These are phyloP conservation scores for Solanum chiquidenum DNA, from an alignment of 257 asterid species.

Conservation along the genomic window DNA sequence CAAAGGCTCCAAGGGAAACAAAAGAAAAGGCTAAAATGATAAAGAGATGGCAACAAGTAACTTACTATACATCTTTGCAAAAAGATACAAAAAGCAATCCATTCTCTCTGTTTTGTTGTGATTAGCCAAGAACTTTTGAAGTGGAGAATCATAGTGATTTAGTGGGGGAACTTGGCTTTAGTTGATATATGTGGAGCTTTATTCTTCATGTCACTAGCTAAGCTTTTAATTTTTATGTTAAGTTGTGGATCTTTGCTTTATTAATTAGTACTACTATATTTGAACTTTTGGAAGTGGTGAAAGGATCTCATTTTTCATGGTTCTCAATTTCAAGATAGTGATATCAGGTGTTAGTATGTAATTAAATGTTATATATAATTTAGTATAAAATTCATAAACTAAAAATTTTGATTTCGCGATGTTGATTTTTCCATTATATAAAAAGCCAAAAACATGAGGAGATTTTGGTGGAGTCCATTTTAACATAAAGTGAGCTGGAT, in stretches of 20 bases:
- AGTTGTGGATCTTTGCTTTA: constrained; percentile 1
- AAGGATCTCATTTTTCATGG: neutral
- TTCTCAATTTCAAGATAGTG: neutral
- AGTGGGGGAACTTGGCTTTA: neutral
- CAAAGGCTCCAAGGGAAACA: neutral
- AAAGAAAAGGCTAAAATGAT: neutral
- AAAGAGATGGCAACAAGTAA: neutral
- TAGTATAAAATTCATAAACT: too few species aligned
- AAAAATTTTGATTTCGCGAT: neutral
- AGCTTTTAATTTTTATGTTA: neutral
- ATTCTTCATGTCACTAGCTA: constrained; percentile 12
- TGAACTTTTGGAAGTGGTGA: neutral
- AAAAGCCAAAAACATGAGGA: neutral
- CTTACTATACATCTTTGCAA: neutral
- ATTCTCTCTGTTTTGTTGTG: neutral
- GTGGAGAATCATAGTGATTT: neutral
- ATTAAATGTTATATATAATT: too few species aligned
- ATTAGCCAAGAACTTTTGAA: neutral
- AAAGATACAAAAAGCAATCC: neutral
- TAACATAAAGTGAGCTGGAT: constrained; percentile 4
- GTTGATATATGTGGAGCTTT: constrained; percentile 10
- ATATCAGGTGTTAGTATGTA: neutral
- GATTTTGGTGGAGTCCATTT: neutral
- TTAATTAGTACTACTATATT: neutral
- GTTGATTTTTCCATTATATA: neutral